These are phyloP conservation scores for Thielaviopsis punctulata DNA, from an alignment of 2,329 filamentous ascomycete species.

Conservation along the genomic window DNA sequence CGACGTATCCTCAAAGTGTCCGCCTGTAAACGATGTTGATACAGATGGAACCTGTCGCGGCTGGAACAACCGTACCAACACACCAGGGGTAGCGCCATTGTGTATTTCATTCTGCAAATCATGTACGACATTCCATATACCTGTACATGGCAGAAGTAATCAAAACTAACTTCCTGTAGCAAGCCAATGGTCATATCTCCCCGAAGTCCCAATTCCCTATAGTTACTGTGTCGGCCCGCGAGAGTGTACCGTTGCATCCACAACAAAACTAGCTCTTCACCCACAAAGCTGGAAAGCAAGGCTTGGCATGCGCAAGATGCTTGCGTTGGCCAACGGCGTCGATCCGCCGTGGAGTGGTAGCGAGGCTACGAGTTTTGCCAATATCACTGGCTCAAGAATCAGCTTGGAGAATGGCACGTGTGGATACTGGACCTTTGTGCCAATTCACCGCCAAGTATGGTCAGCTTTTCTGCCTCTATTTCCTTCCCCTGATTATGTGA, in stretches of 20 bases:
- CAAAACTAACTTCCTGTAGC: background rate
- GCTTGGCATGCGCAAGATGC: constrained; percentile 3
- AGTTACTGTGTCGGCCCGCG: constrained; percentile 5
- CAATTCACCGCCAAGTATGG: constrained; percentile 8
- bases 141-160: background rate
- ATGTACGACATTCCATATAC: background rate
- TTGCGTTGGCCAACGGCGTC: constrained; percentile 1
- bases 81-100: background rate
- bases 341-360: constrained; percentile 3
- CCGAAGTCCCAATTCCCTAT: constrained; percentile 5
- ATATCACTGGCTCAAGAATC: background rate
- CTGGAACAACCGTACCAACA: background rate
- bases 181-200: constrained; percentile 8
- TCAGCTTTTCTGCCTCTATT: background rate
- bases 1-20: background rate
- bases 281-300: constrained; percentile 7
- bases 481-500: background rate
- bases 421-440: constrained; percentile 9
- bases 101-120: constrained; percentile 8
- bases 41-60: constrained; percentile 2
- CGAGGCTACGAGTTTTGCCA: constrained; percentile 1
- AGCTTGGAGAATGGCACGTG: constrained; percentile 3
- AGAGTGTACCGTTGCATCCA: background rate
- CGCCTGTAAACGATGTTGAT: constrained; percentile 1
- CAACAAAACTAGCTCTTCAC: background rate